These are phyloP conservation scores for Dendrobium nobile DNA, from an alignment of 106 monocot species.

Conservation along the genomic window DNA sequence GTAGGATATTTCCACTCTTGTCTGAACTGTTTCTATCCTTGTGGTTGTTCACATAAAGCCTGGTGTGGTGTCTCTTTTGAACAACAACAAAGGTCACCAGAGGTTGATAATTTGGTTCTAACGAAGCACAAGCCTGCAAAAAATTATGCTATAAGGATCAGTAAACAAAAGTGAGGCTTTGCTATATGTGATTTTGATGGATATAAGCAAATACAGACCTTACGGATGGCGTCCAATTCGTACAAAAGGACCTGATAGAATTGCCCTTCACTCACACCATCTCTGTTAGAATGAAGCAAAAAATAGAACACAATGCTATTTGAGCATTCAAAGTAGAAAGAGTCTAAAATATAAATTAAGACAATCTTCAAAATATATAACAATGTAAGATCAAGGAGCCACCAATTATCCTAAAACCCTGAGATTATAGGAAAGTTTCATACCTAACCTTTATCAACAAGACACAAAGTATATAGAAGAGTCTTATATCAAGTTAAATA, in stretches of 20 bases:
- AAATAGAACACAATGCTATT: not conserved
- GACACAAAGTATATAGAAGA: not conserved
- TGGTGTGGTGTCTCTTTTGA: constrained; percentile 84
- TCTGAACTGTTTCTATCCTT: constrained; percentile 68
- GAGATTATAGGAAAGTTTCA: no score
- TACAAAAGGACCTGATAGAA: constrained; percentile 82
- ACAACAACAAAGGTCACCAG: constrained; percentile 87
- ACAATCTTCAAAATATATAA: no score
- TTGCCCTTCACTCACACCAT: constrained; percentile 92
- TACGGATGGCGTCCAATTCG: constrained; percentile 92
- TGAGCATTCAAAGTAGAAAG: not conserved
- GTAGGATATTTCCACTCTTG: constrained; percentile 79
- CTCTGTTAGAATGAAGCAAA: constrained; percentile 26
- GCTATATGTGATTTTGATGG: no score
- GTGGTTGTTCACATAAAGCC: constrained; percentile 80
- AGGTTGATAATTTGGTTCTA: constrained; percentile 83
- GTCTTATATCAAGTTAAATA: not conserved
- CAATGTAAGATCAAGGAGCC: no score
- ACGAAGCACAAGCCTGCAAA: constrained; percentile 75
- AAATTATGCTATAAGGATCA: not conserved
- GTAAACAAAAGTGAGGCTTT: not conserved
- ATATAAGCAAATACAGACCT: constrained; percentile 29
- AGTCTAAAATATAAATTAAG: not conserved
- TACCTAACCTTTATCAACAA: no score
- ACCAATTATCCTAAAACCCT: no score